phyloP scores from a whole-genome alignment of 2,329 filamentous ascomycete species.

The Pyrenochaeta sp. region DNA sequence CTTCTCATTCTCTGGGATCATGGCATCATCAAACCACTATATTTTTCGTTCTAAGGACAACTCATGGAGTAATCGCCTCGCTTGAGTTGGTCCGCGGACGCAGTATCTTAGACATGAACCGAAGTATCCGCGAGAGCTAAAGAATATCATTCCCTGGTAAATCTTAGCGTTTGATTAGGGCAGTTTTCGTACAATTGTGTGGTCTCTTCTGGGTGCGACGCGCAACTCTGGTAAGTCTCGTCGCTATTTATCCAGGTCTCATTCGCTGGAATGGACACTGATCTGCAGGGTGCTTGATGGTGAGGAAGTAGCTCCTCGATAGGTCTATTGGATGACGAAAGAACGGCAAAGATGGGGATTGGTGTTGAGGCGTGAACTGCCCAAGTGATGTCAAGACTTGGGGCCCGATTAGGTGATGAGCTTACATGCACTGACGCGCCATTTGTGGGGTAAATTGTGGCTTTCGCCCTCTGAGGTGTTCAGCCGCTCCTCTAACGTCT shows the following conservation, averaged over 20 bases:
- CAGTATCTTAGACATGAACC: constrained; percentile 17
- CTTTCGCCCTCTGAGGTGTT: constrained; percentile 12
- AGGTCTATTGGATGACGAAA: constrained; percentile 22
- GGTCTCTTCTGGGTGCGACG: constrained; percentile 9
- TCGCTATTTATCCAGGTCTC: neutral
- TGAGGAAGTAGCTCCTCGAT: constrained; percentile 19
- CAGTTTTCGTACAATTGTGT: constrained; percentile 14
- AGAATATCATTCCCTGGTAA: constrained; percentile 12
- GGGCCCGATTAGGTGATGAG: constrained; percentile 16
- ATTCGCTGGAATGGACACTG: constrained; percentile 13
- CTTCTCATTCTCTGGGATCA: neutral
- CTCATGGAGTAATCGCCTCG: neutral
- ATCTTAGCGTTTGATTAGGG: constrained; percentile 15
- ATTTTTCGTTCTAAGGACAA: neutral
- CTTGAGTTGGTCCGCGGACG: constrained; percentile 13
- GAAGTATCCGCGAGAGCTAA: constrained; percentile 1
- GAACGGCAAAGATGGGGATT: constrained; percentile 9
- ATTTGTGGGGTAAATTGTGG: constrained; percentile 25
- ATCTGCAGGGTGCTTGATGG: constrained; percentile 20
- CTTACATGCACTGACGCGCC: constrained; percentile 19
- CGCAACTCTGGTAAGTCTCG: constrained; percentile 1
- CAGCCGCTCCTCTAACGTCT: constrained; percentile 19
- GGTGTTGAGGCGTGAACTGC: constrained; percentile 11
- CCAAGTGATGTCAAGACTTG: constrained; percentile 25
- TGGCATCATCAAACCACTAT: neutral